A percentile compares a stretch with the other conserved stretches of the same genome.
These are phyloP conservation scores for Candida mesenterica DNA, from an alignment of 1,139 yeast species.

Conservation along the genomic window DNA sequence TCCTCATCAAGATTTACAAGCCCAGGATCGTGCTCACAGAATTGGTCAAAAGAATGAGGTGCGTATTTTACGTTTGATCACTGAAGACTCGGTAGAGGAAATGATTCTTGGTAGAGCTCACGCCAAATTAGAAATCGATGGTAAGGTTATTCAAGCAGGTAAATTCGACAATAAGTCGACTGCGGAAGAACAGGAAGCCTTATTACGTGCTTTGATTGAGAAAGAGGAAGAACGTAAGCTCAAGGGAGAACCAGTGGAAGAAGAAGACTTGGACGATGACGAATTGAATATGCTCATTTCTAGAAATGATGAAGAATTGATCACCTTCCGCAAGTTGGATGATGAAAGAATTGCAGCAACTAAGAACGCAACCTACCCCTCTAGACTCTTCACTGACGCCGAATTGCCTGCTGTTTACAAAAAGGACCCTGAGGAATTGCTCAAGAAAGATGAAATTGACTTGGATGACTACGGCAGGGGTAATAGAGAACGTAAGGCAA, in stretches of 20 bases:
- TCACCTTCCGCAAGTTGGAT: constrained; percentile 67
- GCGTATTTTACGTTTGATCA: constrained; percentile 72
- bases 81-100: constrained; percentile 85
- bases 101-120: constrained; percentile 80
- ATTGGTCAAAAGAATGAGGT: constrained; percentile 89
- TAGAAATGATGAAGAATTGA: constrained; percentile 73
- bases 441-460: constrained; percentile 52
- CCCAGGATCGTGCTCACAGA: constrained; percentile 89
- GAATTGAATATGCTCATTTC: constrained; percentile 77
- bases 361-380: constrained; percentile 34
- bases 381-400: constrained; percentile 62
- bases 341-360: constrained; percentile 55
- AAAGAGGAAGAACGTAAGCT: constrained; percentile 61
- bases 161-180: constrained; percentile 81
- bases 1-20: constrained; percentile 90
- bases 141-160: constrained; percentile 87
- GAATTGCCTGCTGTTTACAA: constrained; percentile 84
- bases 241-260: constrained; percentile 49
- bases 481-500: constrained; percentile 54
- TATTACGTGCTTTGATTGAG: constrained; percentile 65
- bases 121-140: constrained; percentile 80
- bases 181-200: constrained; percentile 79
- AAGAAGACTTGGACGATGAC: constrained; percentile 54
- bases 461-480: constrained; percentile 65
- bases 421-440: constrained; percentile 66